phyloP scores from a whole-genome alignment of 345 rosid genomes.

The Barbarea vulgaris region DNA sequence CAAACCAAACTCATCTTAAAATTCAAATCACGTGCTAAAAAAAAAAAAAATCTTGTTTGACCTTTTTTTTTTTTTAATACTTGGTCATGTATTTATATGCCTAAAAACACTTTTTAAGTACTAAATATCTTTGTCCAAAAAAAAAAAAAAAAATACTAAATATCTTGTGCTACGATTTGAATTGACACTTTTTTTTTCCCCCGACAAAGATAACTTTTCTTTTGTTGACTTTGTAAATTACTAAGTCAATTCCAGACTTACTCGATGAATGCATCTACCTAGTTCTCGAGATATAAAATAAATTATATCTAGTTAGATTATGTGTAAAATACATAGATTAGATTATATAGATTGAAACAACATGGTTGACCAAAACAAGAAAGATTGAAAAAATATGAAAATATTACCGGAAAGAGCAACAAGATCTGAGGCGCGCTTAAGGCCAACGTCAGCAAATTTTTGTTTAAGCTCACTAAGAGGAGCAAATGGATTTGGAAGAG shows the following conservation, averaged over 20 bases:
- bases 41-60: not conserved
- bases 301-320: not conserved
- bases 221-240: not conserved
- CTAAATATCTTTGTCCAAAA: not conserved
- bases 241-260: not conserved
- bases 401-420: slow-evolving; percentile 48
- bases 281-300: not conserved
- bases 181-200: not conserved
- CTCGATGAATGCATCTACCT: not conserved
- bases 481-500: slow-evolving; percentile 39
- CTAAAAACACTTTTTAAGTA: not conserved
- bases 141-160: too few species aligned
- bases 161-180: not conserved
- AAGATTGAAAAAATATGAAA: not conserved
- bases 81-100: not conserved
- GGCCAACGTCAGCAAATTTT: slow-evolving; percentile 36
- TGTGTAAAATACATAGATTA: not conserved
- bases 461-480: slow-evolving; percentile 25
- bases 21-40: not conserved
- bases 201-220: not conserved
- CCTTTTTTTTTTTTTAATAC: not conserved
- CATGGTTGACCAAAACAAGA: not conserved
- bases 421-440: slow-evolving; percentile 34
- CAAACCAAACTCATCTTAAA: not conserved
- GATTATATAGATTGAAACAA: not conserved